These are phyloP conservation scores for Backusella psychrophila DNA, from an alignment of 192 early-diverging fungal genomes.

Conservation along the genomic window DNA sequence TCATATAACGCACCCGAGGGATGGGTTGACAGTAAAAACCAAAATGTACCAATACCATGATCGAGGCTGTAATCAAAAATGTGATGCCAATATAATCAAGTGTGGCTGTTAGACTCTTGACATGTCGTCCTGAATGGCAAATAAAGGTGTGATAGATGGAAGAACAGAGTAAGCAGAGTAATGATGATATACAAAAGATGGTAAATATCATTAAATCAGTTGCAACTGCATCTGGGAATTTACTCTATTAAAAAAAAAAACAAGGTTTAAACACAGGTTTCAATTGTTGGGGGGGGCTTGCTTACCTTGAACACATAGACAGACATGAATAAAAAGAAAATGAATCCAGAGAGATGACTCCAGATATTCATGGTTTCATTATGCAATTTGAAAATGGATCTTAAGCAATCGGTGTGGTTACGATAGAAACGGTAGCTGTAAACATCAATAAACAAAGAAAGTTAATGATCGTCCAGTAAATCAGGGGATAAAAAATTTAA, in stretches of 20 bases:
- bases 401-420: slow-evolving; percentile 47
- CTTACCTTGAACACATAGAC: slow-evolving; percentile 18
- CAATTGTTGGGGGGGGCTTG: neutral
- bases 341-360: slow-evolving; percentile 12
- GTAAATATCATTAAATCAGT: slow-evolving; percentile 45
- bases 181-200: slow-evolving; percentile 50
- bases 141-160: slow-evolving; percentile 59
- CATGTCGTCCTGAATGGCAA: slow-evolving; percentile 45
- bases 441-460: neutral
- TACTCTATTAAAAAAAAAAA: slow-evolving; percentile 7
- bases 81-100: slow-evolving; percentile 62
- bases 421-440: slow-evolving; percentile 46
- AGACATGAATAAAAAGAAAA: slow-evolving; percentile 13
- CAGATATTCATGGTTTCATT: slow-evolving; percentile 35
- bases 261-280: neutral
- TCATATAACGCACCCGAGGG: slow-evolving; percentile 43
- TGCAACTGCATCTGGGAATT: slow-evolving; percentile 19
- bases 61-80: slow-evolving; percentile 53
- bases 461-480: slow-evolving; percentile 5
- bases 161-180: slow-evolving; percentile 51
- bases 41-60: slow-evolving; percentile 55
- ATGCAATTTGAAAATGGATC: slow-evolving; percentile 58
- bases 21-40: slow-evolving; percentile 46
- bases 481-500: slow-evolving; percentile 9
- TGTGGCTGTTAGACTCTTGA: slow-evolving; percentile 50